phyloP scores from a whole-genome alignment of 345 rosid species.

The Pelargonium nanum region DNA sequence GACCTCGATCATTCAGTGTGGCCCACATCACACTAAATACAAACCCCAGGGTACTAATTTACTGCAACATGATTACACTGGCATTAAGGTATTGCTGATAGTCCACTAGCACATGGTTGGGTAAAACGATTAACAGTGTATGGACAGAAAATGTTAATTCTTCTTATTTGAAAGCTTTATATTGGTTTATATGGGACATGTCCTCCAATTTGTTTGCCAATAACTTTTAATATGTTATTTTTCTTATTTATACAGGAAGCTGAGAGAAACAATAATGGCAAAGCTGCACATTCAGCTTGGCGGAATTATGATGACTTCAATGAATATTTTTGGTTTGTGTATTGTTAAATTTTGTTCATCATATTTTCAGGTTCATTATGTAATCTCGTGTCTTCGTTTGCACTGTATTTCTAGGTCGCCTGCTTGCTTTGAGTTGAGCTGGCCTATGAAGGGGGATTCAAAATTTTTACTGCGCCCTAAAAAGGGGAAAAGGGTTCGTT shows the following conservation, averaged over 20 bases:
- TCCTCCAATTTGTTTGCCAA: background rate
- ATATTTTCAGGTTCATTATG: conserved; percentile 1
- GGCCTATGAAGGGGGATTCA: conserved; percentile 67
- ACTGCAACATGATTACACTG: too few species aligned
- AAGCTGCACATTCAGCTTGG: conserved; percentile 96
- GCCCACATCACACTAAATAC: too few species aligned
- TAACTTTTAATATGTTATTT: conserved; percentile 13
- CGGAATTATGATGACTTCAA: conserved; percentile 98
- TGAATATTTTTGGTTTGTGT: conserved; percentile 86
- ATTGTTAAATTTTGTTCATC: conserved; percentile 6
- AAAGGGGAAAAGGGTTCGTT: conserved; percentile 65
- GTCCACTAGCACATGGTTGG: too few species aligned
- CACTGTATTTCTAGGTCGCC: conserved; percentile 56
- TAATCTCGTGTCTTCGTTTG: conserved; percentile 13
- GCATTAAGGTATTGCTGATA: too few species aligned
- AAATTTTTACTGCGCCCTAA: conserved; percentile 43
- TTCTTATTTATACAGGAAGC: conserved; percentile 66
- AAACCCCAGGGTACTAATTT: too few species aligned
- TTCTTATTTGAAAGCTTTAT: too few species aligned
- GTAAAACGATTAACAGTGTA: too few species aligned
- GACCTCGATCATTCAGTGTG: too few species aligned
- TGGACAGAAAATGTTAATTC: too few species aligned
- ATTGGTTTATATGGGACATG: background rate
- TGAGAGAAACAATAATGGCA: conserved; percentile 62
- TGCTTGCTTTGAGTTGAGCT: conserved; percentile 75